phyloP scores from a whole-genome alignment of 768 basidiomycete genomes.

The Mrakia gelida region DNA sequence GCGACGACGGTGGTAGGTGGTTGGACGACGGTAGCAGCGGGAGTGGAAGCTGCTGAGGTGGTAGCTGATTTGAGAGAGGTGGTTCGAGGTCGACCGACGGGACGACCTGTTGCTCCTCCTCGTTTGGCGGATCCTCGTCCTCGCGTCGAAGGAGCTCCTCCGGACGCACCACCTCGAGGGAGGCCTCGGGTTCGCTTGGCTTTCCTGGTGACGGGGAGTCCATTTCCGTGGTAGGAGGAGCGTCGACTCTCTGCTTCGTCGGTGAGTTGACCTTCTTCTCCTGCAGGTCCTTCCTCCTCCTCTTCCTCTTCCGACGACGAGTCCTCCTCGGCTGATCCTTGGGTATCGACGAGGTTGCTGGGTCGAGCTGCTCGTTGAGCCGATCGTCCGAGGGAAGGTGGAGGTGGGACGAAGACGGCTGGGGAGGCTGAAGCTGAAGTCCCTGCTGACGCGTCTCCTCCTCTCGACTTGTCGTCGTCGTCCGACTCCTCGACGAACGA shows the following conservation, averaged over 20 bases:
- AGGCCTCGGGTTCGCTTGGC: not conserved
- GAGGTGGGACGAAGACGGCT: not conserved
- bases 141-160: not conserved
- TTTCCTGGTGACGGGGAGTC: not conserved
- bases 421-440: not conserved
- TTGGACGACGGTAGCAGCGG: not conserved
- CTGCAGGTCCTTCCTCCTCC: not conserved
- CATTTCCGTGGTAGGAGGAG: not conserved
- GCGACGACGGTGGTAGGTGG: conserved; percentile 5
- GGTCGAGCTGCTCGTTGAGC: conserved; percentile 1
- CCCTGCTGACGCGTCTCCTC: not conserved
- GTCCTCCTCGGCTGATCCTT: conserved; percentile 2
- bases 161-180: not conserved
- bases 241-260: not conserved
- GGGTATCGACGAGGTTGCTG: not conserved
- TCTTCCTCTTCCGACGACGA: not conserved
- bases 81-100: not conserved
- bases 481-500: not conserved
- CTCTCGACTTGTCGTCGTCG: not conserved
- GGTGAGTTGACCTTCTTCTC: not conserved
- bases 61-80: not conserved
- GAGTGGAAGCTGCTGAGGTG: not conserved
- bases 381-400: not conserved
- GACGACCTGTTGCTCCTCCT: not conserved
- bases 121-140: not conserved